phyloP scores from a whole-genome alignment of 495 filamentous ascomycete genomes.

The Aspergillus homomorphus region DNA sequence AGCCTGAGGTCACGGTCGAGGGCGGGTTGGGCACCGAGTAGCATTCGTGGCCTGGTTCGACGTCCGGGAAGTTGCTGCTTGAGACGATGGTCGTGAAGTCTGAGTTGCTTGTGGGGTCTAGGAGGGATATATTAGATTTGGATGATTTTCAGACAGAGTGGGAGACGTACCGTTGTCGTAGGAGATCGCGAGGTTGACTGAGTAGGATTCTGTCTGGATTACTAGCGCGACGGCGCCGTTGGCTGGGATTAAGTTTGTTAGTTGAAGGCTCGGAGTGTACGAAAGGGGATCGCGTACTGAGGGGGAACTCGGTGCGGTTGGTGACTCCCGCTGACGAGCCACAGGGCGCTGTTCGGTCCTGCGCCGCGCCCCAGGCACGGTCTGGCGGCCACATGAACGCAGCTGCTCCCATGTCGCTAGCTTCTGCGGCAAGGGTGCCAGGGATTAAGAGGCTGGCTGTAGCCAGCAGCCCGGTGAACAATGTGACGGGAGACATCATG shows the following conservation, averaged over 20 bases:
- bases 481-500: slow-evolving; percentile 5
- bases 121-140: slow-evolving; percentile 4
- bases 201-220: slow-evolving; percentile 44
- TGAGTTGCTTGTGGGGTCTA: slow-evolving; percentile 39
- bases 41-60: slow-evolving; percentile 49
- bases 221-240: slow-evolving; percentile 36
- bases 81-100: slow-evolving; percentile 43
- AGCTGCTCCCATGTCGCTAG: slow-evolving; percentile 48
- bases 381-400: slow-evolving; percentile 53
- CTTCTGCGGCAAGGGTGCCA: slow-evolving; percentile 10
- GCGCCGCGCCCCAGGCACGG: slow-evolving; percentile 40
- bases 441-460: slow-evolving; percentile 10
- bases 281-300: slow-evolving; percentile 25
- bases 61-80: slow-evolving; percentile 23
- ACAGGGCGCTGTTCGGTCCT: slow-evolving; percentile 48
- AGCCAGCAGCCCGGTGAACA: slow-evolving; percentile 9
- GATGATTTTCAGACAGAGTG: background rate
- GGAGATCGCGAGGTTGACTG: slow-evolving; percentile 45
- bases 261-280: background rate
- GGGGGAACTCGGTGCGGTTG: slow-evolving; percentile 46
- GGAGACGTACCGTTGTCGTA: slow-evolving; percentile 40
- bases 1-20: slow-evolving; percentile 31
- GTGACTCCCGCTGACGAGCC: slow-evolving; percentile 37
- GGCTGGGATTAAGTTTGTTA: slow-evolving; percentile 15
- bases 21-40: slow-evolving; percentile 44